Evolutionary conservation across 2,329 filamentous ascomycete species (phyloP).

Genomic region (Claviceps fusiformis): DNA sequence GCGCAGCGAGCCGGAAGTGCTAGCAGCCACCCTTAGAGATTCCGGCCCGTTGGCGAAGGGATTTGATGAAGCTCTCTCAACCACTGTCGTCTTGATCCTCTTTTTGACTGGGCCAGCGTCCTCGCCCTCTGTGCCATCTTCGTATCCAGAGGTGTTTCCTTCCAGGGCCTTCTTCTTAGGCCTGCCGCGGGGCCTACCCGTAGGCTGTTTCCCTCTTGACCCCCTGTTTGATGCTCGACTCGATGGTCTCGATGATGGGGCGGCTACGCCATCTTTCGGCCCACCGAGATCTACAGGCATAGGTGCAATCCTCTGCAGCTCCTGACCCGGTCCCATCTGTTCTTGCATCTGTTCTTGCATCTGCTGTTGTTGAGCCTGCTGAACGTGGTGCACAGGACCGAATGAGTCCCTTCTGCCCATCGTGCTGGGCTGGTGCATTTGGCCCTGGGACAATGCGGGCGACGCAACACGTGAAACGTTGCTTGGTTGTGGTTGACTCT

Average conservation of each 20-base stretch:
- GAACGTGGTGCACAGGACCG: conserved; percentile 9
- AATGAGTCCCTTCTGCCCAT: conserved; percentile 16
- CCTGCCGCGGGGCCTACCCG: conserved; percentile 41
- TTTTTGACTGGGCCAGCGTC: conserved; percentile 45
- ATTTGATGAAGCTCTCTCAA: conserved; percentile 51
- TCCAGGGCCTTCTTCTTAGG: conserved; percentile 40
- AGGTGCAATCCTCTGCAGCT: conserved; percentile 23
- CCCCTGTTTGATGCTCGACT: conserved; percentile 43
- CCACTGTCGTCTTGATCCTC: conserved; percentile 63
- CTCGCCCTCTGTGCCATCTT: conserved; percentile 50
- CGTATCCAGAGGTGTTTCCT: conserved; percentile 62
- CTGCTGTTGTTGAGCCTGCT: conserved; percentile 5
- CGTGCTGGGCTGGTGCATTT: conserved; percentile 6
- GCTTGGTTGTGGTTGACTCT: conserved; percentile 11
- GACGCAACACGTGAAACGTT: conserved; percentile 22
- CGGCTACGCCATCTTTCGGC: conserved; percentile 10
- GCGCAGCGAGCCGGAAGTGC: conserved; percentile 76
- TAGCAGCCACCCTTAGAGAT: conserved; percentile 78
- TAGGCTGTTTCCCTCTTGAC: conserved; percentile 28
- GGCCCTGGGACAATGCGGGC: conserved; percentile 22
- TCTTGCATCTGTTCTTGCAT: not conserved
- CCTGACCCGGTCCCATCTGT: conserved; percentile 10
- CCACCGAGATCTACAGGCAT: conserved; percentile 15
- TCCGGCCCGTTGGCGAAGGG: conserved; percentile 63
- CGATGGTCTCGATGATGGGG: conserved; percentile 38